phyloP scores from a whole-genome alignment of 2,329 filamentous ascomycete genomes.

The Colletotrichum tropicale region DNA sequence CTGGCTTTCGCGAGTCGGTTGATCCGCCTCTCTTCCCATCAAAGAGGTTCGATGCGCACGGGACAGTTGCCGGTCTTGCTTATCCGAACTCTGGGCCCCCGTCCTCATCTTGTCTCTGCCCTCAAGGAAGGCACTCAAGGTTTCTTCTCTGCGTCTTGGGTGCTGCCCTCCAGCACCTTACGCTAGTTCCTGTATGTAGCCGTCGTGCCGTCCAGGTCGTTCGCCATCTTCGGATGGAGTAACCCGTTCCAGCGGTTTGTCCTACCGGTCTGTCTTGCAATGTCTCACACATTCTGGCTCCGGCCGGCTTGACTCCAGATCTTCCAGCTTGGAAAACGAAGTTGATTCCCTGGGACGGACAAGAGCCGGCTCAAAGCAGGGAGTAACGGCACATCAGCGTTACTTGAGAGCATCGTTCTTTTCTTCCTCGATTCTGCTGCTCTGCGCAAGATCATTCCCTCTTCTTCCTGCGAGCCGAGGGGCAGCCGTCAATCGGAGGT shows the following conservation, averaged over 20 bases:
- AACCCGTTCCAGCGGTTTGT: background rate
- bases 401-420: background rate
- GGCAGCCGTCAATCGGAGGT: background rate
- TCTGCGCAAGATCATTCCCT: background rate
- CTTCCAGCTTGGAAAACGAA: background rate
- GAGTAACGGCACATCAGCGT: background rate
- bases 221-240: slow-evolving; percentile 7
- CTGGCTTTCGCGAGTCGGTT: background rate
- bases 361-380: background rate
- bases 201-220: background rate
- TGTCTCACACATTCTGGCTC: slow-evolving; percentile 3
- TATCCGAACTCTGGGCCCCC: slow-evolving; percentile 8
- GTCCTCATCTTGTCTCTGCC: background rate
- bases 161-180: background rate
- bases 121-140: background rate
- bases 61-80: slow-evolving; percentile 7
- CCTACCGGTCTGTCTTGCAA: background rate
- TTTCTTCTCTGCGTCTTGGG: background rate
- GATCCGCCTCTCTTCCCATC: background rate
- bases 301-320: background rate
- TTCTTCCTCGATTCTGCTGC: background rate
- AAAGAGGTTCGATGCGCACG: slow-evolving; percentile 3
- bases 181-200: slow-evolving; percentile 3
- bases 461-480: background rate
- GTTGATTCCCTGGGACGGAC: background rate